phyloP scores from a whole-genome alignment of 1,139 yeast genomes.

The Nadsonia commutata region DNA sequence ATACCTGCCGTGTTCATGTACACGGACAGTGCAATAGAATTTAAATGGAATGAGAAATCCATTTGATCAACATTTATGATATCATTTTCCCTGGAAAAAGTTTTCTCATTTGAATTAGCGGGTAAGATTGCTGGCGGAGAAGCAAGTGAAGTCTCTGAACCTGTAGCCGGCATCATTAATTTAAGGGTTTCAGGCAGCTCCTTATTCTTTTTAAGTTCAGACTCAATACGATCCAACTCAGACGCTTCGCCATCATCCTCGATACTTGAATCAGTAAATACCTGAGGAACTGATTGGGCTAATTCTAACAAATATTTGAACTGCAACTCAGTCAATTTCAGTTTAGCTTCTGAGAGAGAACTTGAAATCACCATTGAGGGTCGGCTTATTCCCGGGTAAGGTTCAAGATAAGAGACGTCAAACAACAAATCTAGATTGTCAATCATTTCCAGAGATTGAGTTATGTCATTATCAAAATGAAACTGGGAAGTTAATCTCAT shows the following conservation, averaged over 20 bases:
- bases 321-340: conserved; percentile 69
- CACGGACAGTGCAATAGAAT: conserved; percentile 49
- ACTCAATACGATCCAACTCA: conserved; percentile 13
- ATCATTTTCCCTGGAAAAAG: neutral
- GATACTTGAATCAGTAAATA: conserved; percentile 32
- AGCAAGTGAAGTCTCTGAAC: too few relatives aligned
- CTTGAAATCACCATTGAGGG: conserved; percentile 49
- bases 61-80: conserved; percentile 11
- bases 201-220: conserved; percentile 10
- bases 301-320: conserved; percentile 43
- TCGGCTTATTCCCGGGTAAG: conserved; percentile 19
- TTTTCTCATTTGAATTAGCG: neutral
- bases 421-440: conserved; percentile 55
- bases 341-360: conserved; percentile 46
- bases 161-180: neutral
- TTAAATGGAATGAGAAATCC: conserved; percentile 34
- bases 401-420: conserved; percentile 40
- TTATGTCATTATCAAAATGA: conserved; percentile 29
- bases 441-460: conserved; percentile 51
- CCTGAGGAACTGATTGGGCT: conserved; percentile 41
- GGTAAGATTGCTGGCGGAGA: neutral
- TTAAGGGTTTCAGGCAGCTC: conserved; percentile 14
- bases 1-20: conserved; percentile 40
- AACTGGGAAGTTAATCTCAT: conserved; percentile 52
- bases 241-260: conserved; percentile 54